Evolutionary conservation across 2,329 filamentous ascomycete species (phyloP).

Genomic region (Metarhizium anisopliae): DNA sequence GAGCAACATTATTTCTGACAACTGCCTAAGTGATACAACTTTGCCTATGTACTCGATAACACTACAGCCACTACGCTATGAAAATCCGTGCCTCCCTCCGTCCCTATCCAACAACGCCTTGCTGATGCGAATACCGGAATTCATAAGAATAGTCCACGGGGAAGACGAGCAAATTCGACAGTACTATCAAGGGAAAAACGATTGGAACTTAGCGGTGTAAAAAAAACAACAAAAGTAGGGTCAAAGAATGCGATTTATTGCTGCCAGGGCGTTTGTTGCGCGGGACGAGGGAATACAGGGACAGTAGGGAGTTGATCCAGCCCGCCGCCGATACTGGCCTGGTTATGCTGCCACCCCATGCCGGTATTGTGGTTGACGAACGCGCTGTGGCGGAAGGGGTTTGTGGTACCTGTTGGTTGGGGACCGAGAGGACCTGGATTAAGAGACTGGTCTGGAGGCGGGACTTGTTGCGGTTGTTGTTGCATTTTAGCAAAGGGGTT

Average conservation of each 20-base stretch:
- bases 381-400: conserved; percentile 85
- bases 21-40: background rate
- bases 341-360: conserved; percentile 75
- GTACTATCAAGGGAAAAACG: background rate
- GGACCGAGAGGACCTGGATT: conserved; percentile 46
- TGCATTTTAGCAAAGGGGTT: conserved; percentile 46
- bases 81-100: background rate
- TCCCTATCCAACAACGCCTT: conserved; percentile 8
- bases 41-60: background rate
- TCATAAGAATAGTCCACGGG: background rate
- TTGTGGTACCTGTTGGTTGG: conserved; percentile 80
- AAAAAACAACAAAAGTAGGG: conserved; percentile 7
- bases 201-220: conserved; percentile 2
- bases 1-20: background rate
- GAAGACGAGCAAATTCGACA: background rate
- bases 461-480: conserved; percentile 15
- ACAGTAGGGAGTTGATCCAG: conserved; percentile 71
- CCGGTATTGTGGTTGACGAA: conserved; percentile 88
- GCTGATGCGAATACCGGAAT: conserved; percentile 6
- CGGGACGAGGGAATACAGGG: conserved; percentile 78
- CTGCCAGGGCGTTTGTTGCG: conserved; percentile 53
- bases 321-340: conserved; percentile 71
- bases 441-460: conserved; percentile 28
- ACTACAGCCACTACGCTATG: background rate
- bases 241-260: conserved; percentile 25